A percentile compares a stretch with the other conserved stretches of the same genome.
Conservation (phyloP, 352 stramenopile species). For the Phytopythium sindhum region DNA sequence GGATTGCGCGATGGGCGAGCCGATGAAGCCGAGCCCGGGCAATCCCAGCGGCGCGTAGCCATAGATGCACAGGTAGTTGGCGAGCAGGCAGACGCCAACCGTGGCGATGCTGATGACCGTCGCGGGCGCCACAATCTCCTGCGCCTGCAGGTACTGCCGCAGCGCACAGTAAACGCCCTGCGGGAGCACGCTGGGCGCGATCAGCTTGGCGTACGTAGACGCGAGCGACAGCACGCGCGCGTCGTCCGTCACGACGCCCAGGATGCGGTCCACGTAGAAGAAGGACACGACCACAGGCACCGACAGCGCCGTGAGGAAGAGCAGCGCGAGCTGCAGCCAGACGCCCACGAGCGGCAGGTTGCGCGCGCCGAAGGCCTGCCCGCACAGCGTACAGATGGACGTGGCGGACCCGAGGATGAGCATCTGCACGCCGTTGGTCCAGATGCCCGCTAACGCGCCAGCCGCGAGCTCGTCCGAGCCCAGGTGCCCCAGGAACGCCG, state of each 20-base stretch:
- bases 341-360: slow-evolving; percentile 77
- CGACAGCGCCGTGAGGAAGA: slow-evolving; percentile 65
- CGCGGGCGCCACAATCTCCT: slow-evolving; percentile 76
- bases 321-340: slow-evolving; percentile 72
- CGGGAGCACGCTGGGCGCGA: slow-evolving; percentile 62
- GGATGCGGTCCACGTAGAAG: slow-evolving; percentile 74
- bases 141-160: slow-evolving; percentile 74
- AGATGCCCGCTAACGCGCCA: slow-evolving; percentile 70
- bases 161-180: slow-evolving; percentile 71
- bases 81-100: slow-evolving; percentile 57
- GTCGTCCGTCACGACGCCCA: slow-evolving; percentile 69
- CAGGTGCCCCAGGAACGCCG: slow-evolving; percentile 73
- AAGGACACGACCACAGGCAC: slow-evolving; percentile 79
- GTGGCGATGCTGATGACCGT: slow-evolving; percentile 73
- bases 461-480: slow-evolving; percentile 71
- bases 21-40: slow-evolving; percentile 60
- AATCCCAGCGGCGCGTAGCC: slow-evolving; percentile 48
- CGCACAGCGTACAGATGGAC: slow-evolving; percentile 78
- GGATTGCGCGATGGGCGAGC: slow-evolving; percentile 65
- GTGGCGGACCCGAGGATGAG: slow-evolving; percentile 77
- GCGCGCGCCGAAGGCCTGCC: slow-evolving; percentile 74
- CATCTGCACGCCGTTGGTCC: slow-evolving; percentile 77
- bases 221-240: slow-evolving; percentile 52
- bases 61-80: slow-evolving; percentile 84
- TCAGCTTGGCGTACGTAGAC: slow-evolving; percentile 53